phyloP scores from a whole-genome alignment of 1,284 basidiomycete genomes.

The Heliocybe sulcata region DNA sequence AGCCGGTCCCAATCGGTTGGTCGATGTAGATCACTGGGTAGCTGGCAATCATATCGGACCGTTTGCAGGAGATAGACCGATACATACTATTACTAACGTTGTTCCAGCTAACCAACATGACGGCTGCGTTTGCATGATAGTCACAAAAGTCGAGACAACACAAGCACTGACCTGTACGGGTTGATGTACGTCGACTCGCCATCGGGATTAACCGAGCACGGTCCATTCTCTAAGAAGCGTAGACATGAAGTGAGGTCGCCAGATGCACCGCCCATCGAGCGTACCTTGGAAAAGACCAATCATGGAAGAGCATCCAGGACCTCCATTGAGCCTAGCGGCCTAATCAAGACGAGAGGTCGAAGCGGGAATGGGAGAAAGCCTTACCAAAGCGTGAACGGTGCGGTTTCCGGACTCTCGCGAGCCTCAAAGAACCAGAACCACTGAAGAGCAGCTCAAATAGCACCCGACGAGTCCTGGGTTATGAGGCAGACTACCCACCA shows the following conservation, averaged over 20 bases:
- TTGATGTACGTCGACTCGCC: slow-evolving; percentile 45
- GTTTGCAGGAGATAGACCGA: not conserved
- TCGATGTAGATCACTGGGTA: slow-evolving; percentile 67
- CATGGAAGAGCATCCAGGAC: slow-evolving; percentile 59
- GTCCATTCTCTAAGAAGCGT: slow-evolving; percentile 42
- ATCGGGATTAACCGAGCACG: slow-evolving; percentile 49
- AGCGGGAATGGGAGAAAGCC: slow-evolving; percentile 15
- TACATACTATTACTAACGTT: slow-evolving; percentile 53
- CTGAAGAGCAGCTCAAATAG: slow-evolving; percentile 3
- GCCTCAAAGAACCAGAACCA: slow-evolving; percentile 67
- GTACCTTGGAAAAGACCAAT: slow-evolving; percentile 59
- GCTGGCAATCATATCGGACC: not conserved
- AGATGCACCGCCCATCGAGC: not conserved
- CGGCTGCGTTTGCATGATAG: slow-evolving; percentile 12
- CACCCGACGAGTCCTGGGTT: not conserved
- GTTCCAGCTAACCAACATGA: slow-evolving; percentile 54
- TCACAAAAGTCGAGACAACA: not conserved
- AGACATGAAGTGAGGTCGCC: slow-evolving; percentile 10
- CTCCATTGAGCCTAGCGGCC: slow-evolving; percentile 42
- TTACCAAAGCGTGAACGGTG: slow-evolving; percentile 59
- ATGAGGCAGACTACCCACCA: slow-evolving; percentile 29
- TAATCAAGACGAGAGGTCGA: slow-evolving; percentile 7
- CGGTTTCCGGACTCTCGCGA: slow-evolving; percentile 45
- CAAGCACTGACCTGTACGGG: slow-evolving; percentile 35
- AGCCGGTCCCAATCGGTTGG: slow-evolving; percentile 67